Evolutionary conservation across 164 flowering plant genomes (phyloP), one percentile per base, ranked within the genome.

Genomic region (Vitis rupestris): DNA sequence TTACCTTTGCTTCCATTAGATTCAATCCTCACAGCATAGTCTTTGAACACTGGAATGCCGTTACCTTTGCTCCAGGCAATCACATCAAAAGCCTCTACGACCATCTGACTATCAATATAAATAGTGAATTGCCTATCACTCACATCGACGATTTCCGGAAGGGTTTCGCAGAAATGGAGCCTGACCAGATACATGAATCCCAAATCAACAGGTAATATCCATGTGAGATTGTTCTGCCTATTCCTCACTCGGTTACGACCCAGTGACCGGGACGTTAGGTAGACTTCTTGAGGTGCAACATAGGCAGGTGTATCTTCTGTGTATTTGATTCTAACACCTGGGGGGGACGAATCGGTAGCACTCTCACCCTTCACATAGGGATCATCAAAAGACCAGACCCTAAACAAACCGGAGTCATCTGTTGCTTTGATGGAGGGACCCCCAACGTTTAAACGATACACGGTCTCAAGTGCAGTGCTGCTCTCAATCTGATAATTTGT

Each of bases 371-470:
- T 1, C 3, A 70, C 3, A 31, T 50, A 70, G 9, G 9, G 16
- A 12, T 62, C 68, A 59, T 75, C 78, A 14, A 1, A n/a, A 30
- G 5, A 29, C 78, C 78, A 75, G 47, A 23, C 10, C 31, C 78
- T 63, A 47, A 15, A 68, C 73, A 70, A 64, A 27, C 73, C 70
- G 16, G 70, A 64, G 50, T 74, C 77, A 3, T 70, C 60, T 10
- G 27, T 12, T 3, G 30, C 27, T 0, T 27, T 2, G 10, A 75
- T 50, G 2, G 4, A 2, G 1, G 9, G 12, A 11, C 78, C 74
- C 1, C 78, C 78, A 8, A 70, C 74, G 44, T 74, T 74, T 50
- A 74, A 71, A 65, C 77, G 57, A 65, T 69, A 70, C 50, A 69
- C 17, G 10, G 29, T 75, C 68, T 75, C 72, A 23, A 67, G 58